phyloP scores from a whole-genome alignment of 257 asterid species.

The Solanum sejunctum region DNA sequence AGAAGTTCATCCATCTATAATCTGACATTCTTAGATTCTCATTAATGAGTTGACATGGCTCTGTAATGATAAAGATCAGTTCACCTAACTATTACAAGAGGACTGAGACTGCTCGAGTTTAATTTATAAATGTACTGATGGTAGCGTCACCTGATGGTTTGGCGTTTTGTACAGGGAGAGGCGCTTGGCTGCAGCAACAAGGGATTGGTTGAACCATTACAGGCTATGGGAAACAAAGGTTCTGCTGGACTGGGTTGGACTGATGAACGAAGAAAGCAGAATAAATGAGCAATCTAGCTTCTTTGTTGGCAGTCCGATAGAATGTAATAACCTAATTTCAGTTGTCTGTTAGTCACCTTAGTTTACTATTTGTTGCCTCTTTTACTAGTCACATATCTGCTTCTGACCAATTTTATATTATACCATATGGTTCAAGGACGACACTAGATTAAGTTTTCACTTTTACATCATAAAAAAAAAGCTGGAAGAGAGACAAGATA shows the following conservation, averaged over 20 bases:
- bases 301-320: not conserved
- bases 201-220: conserved; percentile 72
- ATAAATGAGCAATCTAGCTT: not conserved
- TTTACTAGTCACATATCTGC: not conserved
- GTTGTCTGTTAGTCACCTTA: not conserved
- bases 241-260: conserved; percentile 88
- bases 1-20: not conserved
- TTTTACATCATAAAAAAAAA: no score
- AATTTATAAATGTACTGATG: not conserved
- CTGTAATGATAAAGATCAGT: not conserved
- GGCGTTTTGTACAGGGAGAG: conserved; percentile 44
- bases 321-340: not conserved
- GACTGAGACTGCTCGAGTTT: not conserved
- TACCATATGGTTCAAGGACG: not conserved
- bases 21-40: not conserved
- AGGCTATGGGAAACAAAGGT: conserved; percentile 74
- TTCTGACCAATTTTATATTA: not conserved
- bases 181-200: conserved; percentile 57
- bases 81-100: not conserved
- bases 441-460: no score
- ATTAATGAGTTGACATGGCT: not conserved
- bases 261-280: conserved; percentile 30
- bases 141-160: not conserved
- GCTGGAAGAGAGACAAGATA: no score
- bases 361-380: not conserved